Conservation (phyloP, 495 filamentous ascomycete genomes). For the Alectoria sarmentosa region DNA sequence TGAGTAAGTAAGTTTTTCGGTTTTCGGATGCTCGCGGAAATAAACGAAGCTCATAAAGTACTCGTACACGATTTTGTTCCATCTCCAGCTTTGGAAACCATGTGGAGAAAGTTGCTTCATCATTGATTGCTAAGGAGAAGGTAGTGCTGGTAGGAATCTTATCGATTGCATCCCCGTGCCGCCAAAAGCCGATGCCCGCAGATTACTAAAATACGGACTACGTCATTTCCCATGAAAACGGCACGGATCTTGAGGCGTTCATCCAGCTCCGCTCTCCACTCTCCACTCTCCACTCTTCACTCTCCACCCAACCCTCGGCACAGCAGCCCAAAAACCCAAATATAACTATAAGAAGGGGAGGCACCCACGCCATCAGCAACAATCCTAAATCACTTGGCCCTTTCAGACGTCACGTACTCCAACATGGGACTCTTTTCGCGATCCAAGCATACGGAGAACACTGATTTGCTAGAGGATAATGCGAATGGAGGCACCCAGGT, state of each 20-base stretch:
- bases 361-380: not conserved
- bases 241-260: not conserved
- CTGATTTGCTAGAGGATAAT: not conserved
- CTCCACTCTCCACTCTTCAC: not conserved
- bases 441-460: conserved; percentile 8
- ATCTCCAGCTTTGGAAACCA: not conserved
- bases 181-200: not conserved
- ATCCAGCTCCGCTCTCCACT: not conserved
- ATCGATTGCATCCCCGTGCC: not conserved
- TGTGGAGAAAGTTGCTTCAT: not conserved
- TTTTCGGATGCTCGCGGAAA: not conserved
- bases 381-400: not conserved
- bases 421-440: conserved; percentile 11
- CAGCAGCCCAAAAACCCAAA: not conserved
- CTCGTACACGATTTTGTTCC: too few relatives aligned
- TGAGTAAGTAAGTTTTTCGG: not conserved
- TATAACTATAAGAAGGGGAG: not conserved
- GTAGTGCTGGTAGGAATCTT: not conserved
- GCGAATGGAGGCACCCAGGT: conserved; percentile 1
- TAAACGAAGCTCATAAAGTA: not conserved
- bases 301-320: not conserved
- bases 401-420: not conserved
- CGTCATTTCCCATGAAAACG: not conserved
- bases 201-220: not conserved
- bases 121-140: not conserved